These are phyloP conservation scores for Aspergillus sergii DNA, from an alignment of 2,329 filamentous ascomycete species.

Conservation along the genomic window DNA sequence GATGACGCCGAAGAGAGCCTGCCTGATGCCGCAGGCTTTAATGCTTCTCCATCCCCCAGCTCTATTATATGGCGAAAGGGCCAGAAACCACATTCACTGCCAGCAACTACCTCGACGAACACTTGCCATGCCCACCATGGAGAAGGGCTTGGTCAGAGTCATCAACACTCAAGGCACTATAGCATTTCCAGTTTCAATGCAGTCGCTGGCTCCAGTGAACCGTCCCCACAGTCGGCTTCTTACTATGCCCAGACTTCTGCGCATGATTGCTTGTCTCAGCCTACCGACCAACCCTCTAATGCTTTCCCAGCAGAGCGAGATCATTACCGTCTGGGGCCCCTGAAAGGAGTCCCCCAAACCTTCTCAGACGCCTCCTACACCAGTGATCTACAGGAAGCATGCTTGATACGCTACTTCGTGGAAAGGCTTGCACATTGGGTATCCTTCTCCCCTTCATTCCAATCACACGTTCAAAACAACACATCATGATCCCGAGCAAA, in stretches of 20 bases:
- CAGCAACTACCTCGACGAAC: background rate
- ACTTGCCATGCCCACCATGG: background rate
- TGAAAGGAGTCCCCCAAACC: slow-evolving; percentile 8
- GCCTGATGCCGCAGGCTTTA: background rate
- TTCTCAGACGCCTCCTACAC: slow-evolving; percentile 7
- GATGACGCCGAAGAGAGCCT: background rate
- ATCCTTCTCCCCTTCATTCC: background rate
- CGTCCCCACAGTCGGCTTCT: background rate
- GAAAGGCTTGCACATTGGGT: slow-evolving; percentile 9
- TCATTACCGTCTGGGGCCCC: slow-evolving; percentile 1
- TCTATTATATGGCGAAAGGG: background rate
- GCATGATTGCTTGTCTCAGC: background rate
- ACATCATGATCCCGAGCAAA: too few species aligned
- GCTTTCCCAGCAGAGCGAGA: slow-evolving; percentile 1
- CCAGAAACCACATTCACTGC: background rate
- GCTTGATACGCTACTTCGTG: slow-evolving; percentile 9
- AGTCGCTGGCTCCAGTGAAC: background rate
- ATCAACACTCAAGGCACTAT: background rate
- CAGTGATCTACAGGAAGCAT: slow-evolving; percentile 7
- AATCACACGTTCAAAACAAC: too few species aligned
- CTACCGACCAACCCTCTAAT: background rate
- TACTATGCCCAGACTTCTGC: background rate
- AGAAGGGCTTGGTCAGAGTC: background rate
- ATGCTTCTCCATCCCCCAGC: background rate
- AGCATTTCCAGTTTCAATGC: background rate